These are phyloP conservation scores for Cryptosporidium parvum DNA, from an alignment of 169 alveolate species.

Conservation along the genomic window DNA sequence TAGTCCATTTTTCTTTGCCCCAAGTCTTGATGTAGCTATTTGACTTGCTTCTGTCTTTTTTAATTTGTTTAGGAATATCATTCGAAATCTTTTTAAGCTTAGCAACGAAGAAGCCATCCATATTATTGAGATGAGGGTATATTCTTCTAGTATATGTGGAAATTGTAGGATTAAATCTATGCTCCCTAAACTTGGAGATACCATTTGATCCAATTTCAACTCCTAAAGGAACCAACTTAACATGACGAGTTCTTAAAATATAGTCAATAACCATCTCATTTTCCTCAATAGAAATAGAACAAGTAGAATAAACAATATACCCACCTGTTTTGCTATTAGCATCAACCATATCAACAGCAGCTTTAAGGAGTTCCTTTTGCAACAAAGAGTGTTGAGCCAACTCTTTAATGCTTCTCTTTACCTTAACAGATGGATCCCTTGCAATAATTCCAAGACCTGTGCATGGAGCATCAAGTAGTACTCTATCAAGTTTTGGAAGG, in stretches of 20 bases:
- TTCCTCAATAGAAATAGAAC: slow-evolving; percentile 96
- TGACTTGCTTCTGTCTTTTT: slow-evolving; percentile 60
- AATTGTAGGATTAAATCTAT: slow-evolving; percentile 90
- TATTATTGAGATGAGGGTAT: slow-evolving; percentile 95
- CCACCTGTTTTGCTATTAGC: slow-evolving; percentile 96
- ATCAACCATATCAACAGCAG: slow-evolving; percentile 93
- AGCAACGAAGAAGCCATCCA: slow-evolving; percentile 98
- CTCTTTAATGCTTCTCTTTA: slow-evolving; percentile 89
- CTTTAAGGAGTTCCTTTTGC: slow-evolving; percentile 93
- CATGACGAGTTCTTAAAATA: slow-evolving; percentile 89
- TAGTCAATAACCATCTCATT: slow-evolving; percentile 96
- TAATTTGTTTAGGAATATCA: slow-evolving; percentile 81
- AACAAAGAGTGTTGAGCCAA: slow-evolving; percentile 92
- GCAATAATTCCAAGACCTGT: slow-evolving; percentile 96
- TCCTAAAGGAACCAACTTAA: slow-evolving; percentile 87
- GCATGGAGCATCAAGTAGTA: slow-evolving; percentile 96
- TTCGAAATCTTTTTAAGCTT: slow-evolving; percentile 93
- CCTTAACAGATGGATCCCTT: slow-evolving; percentile 94
- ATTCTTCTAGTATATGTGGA: slow-evolving; percentile 88
- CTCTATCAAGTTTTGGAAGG: slow-evolving; percentile 92
- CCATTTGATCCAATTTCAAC: slow-evolving; percentile 93
- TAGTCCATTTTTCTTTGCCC: slow-evolving; percentile 71
- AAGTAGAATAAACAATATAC: slow-evolving; percentile 96
- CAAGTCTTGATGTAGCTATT: slow-evolving; percentile 61
- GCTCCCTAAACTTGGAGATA: slow-evolving; percentile 90